Percentiles rank a stretch among this genome's conserved stretches.
These are phyloP conservation scores for Globisporangium barbulae DNA, from an alignment of 352 stramenopile genomes.

Conservation along the genomic window DNA sequence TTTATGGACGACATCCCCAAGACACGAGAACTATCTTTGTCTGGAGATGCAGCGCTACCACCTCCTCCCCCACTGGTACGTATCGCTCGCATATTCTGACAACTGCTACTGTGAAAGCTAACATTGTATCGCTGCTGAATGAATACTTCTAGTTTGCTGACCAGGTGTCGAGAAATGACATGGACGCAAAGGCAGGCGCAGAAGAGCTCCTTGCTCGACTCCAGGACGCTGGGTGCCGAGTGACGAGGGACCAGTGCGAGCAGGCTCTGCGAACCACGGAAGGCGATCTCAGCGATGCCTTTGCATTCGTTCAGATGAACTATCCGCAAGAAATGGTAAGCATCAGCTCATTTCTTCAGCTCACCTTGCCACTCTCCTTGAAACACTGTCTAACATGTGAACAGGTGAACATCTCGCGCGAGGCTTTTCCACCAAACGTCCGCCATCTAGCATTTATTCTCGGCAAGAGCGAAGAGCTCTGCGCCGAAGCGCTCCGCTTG, in stretches of 20 bases:
- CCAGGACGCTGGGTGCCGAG: conserved; percentile 28
- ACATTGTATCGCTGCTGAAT: not conserved
- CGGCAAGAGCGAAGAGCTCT: conserved; percentile 43
- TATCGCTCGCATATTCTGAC: not conserved
- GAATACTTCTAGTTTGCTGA: not conserved
- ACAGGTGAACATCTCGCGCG: conserved; percentile 12
- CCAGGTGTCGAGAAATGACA: not conserved
- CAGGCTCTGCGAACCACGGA: conserved; percentile 34
- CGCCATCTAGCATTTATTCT: conserved; percentile 51
- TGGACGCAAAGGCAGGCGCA: not conserved
- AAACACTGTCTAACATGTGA: not conserved
- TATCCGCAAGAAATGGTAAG: conserved; percentile 17
- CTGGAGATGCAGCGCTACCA: conserved; percentile 14
- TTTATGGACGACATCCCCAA: conserved; percentile 32
- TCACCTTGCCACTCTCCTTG: not conserved
- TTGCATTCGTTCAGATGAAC: conserved; percentile 19
- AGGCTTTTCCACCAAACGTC: conserved; percentile 36
- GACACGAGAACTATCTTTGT: conserved; percentile 29
- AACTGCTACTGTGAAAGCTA: not conserved
- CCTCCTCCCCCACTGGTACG: conserved; percentile 5
- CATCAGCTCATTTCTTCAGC: not conserved
- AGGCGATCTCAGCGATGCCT: conserved; percentile 27
- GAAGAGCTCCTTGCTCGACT: conserved; percentile 24
- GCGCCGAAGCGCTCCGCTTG: conserved; percentile 51
- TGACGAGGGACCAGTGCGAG: conserved; percentile 31